Conservation (phyloP, 768 basidiomycete genomes). For the Suillus americanus region DNA sequence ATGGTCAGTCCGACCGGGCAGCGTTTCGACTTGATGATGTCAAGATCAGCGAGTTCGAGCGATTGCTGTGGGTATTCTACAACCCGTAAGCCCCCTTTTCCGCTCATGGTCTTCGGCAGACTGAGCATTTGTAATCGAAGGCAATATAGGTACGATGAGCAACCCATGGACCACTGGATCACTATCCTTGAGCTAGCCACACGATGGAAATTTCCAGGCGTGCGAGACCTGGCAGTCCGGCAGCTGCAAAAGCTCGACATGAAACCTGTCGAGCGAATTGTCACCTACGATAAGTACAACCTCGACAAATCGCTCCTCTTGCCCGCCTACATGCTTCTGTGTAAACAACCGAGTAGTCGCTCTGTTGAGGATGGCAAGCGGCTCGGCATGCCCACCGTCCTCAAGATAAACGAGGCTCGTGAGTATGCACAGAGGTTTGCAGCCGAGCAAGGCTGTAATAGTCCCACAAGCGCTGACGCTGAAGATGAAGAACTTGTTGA, state of each 20-base stretch:
- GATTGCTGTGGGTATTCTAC: conserved; percentile 56
- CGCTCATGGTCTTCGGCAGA: too few species aligned
- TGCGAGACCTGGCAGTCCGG: conserved; percentile 50
- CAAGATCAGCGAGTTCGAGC: conserved; percentile 39
- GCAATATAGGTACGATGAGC: conserved; percentile 54
- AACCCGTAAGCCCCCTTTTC: conserved; percentile 42
- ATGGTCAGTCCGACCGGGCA: background rate
- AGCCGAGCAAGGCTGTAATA: conserved; percentile 23
- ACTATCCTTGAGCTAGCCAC: conserved; percentile 53
- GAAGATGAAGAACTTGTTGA: conserved; percentile 25
- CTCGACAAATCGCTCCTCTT: conserved; percentile 51
- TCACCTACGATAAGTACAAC: conserved; percentile 51
- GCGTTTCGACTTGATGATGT: conserved; percentile 26
- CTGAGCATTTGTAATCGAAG: conserved; percentile 29
- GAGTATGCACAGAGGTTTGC: conserved; percentile 43
- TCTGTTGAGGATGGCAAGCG: conserved; percentile 51
- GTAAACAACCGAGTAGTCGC: conserved; percentile 49
- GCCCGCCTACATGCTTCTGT: conserved; percentile 51
- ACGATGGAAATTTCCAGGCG: conserved; percentile 53
- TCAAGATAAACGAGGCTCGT: conserved; percentile 52
- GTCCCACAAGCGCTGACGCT: conserved; percentile 27
- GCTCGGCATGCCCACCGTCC: conserved; percentile 56
- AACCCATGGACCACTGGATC: conserved; percentile 50
- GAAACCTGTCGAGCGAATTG: conserved; percentile 51
- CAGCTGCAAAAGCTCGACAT: conserved; percentile 52